Evolutionary conservation across 2,329 filamentous ascomycete genomes (phyloP), one percentile per base, ranked within the genome.

Genomic region (Epichloe amarillans): DNA sequence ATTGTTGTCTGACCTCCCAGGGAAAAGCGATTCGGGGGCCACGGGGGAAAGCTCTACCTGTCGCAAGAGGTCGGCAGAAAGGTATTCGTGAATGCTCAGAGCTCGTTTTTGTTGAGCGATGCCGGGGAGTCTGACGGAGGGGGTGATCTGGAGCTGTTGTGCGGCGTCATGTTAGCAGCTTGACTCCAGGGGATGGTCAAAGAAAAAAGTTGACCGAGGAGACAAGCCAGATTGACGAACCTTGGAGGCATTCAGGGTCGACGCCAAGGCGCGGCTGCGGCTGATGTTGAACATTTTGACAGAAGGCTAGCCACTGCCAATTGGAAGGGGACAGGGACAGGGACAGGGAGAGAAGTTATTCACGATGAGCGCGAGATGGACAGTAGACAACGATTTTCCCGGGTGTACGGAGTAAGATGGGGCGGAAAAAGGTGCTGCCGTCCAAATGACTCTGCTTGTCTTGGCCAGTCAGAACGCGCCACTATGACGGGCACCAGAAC

Each of bases 1-100:
- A 17, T 35, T 26, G 10, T 15, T 37, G 35, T 6, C 8, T 26
- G 7, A 10, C 8, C 12, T 33, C 21, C n/a, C 39, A 4, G 10
- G 21, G 19, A 2, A 21, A 17, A 23, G 8, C n/a, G 8, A 15
- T 45, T 43, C 51, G 52, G 46, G 53, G 46, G 47, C 50, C 37
- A 15, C 38, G 55, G 50, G 50, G 50, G 48, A 56, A 46, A 54
- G 55, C 52, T 52, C 69, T 76, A 83, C 80, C 76, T 82, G 67
- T 72, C 78, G 87, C 65, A 98, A 80, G 61, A 98, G 83, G 69
- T 90, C 87, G 62, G 89, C 88, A 62, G 93, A 96, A 65, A 91
- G 85, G 75, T 96, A 97, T 76, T 98, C 93, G 78, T 98, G 93
- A 66, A 98, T 95, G 67, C 88, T 93, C 67, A 98, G 81, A 66